Percentiles rank a stretch among this genome's conserved stretches.
These are phyloP conservation scores for Schoenoplectus tabernaemontani DNA, from an alignment of 202 grass and related monocot genomes.

Conservation along the genomic window DNA sequence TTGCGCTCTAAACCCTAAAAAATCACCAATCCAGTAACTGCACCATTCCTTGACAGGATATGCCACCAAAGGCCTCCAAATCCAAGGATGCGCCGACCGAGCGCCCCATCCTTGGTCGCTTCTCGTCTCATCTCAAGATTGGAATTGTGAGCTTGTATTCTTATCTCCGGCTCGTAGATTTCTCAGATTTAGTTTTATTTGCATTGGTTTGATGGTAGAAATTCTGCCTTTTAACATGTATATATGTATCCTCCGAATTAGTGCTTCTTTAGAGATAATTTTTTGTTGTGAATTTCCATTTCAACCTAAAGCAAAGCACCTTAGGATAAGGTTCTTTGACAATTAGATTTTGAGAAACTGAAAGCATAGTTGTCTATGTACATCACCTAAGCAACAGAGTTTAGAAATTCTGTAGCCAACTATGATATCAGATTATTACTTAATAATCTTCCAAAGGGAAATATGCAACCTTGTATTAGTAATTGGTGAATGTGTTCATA, in stretches of 20 bases:
- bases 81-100: conserved; percentile 66
- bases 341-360: not conserved
- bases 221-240: not conserved
- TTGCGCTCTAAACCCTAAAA: conserved; percentile 3
- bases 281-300: not conserved
- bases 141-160: conserved; percentile 55
- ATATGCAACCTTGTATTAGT: not conserved
- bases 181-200: conserved; percentile 4
- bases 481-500: not conserved
- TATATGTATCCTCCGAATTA: not conserved
- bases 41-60: conserved; percentile 4
- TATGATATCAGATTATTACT: not conserved
- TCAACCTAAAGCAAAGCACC: not conserved
- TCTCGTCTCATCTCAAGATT: conserved; percentile 99
- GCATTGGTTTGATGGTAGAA: not conserved
- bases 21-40: not conserved
- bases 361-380: not conserved
- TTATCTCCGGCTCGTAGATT: not conserved
- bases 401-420: not conserved
- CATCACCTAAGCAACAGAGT: not conserved
- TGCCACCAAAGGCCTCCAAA: conserved; percentile 90
- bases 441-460: not conserved
- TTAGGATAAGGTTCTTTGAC: not conserved
- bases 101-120: conserved; percentile 91
- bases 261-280: not conserved